Evolutionary conservation across 2,329 filamentous ascomycete genomes (phyloP).

Genomic region (Clonostachys rhizophaga): DNA sequence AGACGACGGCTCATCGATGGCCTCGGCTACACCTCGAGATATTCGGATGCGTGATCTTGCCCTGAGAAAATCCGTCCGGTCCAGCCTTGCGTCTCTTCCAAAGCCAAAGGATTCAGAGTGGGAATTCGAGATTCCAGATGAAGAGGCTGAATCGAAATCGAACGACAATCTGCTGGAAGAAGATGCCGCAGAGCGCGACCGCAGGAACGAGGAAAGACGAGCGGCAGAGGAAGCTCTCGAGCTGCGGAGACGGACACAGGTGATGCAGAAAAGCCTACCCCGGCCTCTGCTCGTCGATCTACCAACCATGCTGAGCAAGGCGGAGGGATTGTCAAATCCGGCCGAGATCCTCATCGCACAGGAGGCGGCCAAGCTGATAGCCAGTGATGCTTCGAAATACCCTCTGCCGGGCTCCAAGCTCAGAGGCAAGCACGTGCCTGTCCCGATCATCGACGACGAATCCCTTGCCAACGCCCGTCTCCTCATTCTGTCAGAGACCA

Average conservation of each 20-base stretch:
- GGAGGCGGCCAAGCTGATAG: constrained; percentile 77
- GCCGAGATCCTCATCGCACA: constrained; percentile 66
- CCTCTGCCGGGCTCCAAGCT: constrained; percentile 65
- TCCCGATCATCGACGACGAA: constrained; percentile 66
- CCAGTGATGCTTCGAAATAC: constrained; percentile 73
- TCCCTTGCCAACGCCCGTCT: constrained; percentile 71
- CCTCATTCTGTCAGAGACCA: constrained; percentile 69
- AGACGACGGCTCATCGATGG: constrained; percentile 61
- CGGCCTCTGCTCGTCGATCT: constrained; percentile 72
- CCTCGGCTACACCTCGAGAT: constrained; percentile 73
- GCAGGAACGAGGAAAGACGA: constrained; percentile 66
- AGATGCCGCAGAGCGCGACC: constrained; percentile 69
- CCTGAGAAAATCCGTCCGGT: constrained; percentile 62
- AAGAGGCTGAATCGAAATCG: constrained; percentile 57
- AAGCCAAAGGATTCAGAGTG: constrained; percentile 92
- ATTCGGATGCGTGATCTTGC: constrained; percentile 67
- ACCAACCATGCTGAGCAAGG: constrained; percentile 59
- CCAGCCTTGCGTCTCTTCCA: constrained; percentile 75
- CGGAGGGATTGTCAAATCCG: constrained; percentile 55
- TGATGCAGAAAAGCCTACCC: constrained; percentile 82
- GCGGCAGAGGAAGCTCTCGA: constrained; percentile 74
- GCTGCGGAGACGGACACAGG: constrained; percentile 79
- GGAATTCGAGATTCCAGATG: constrained; percentile 89
- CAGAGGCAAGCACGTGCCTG: constrained; percentile 51
- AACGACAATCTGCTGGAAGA: constrained; percentile 46